Evolutionary conservation across 2,329 filamentous ascomycete genomes (phyloP).

Genomic region (Gnomoniopsis sp.): DNA sequence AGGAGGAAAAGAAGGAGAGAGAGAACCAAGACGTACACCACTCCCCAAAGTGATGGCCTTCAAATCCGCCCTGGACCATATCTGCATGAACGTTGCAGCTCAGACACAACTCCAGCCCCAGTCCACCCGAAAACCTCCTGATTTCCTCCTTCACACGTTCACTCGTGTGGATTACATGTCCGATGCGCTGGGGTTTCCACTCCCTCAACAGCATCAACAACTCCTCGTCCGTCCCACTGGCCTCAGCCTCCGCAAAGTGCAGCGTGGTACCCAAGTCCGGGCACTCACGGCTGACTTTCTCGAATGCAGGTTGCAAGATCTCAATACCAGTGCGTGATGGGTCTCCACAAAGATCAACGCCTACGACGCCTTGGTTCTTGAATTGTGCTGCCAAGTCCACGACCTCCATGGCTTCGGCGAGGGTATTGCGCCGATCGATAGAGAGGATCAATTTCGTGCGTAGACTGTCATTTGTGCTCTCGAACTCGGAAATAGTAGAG

Average conservation of each 20-base stretch:
- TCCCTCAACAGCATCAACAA: constrained; percentile 56
- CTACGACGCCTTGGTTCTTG: constrained; percentile 57
- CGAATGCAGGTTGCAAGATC: constrained; percentile 58
- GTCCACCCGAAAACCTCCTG: constrained; percentile 40
- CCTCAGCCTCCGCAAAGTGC: constrained; percentile 71
- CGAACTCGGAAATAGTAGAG: constrained; percentile 54
- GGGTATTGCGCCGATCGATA: constrained; percentile 64
- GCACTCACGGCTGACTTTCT: constrained; percentile 41
- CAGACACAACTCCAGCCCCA: constrained; percentile 74
- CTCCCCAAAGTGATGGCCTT: constrained; percentile 73
- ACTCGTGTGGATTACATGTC: constrained; percentile 75
- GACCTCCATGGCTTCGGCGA: constrained; percentile 57
- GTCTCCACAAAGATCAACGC: constrained; percentile 76
- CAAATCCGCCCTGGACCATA: constrained; percentile 63
- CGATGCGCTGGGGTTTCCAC: constrained; percentile 66
- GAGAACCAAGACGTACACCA: constrained; percentile 46
- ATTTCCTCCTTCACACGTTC: constrained; percentile 56
- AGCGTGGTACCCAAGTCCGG: constrained; percentile 63
- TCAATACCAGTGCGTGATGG: constrained; percentile 60
- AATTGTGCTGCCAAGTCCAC: constrained; percentile 61
- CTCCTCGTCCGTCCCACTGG: constrained; percentile 56
- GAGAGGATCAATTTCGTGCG: constrained; percentile 68
- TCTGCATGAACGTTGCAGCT: constrained; percentile 78
- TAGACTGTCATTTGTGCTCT: constrained; percentile 37
- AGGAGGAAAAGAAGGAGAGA: background rate